These are phyloP conservation scores for Graphilbum ipis-grandicollis DNA, from an alignment of 2,329 filamentous ascomycete genomes.

Conservation along the genomic window DNA sequence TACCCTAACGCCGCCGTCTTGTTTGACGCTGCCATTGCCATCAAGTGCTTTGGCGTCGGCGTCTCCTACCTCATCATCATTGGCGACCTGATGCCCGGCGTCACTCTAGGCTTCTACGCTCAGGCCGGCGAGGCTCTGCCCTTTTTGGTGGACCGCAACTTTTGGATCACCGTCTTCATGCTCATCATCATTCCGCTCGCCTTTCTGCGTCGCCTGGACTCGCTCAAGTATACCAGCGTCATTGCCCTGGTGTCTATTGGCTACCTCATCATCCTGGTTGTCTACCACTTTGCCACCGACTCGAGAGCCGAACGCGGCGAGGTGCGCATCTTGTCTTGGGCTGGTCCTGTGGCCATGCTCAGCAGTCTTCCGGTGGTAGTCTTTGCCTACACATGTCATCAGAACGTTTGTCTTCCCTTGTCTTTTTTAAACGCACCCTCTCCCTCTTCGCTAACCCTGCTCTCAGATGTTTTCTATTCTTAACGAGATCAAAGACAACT, in stretches of 20 bases:
- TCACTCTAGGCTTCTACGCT: slow-evolving; percentile 63
- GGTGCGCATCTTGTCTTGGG: slow-evolving; percentile 60
- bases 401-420: slow-evolving; percentile 46
- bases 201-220: slow-evolving; percentile 81
- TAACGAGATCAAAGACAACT: slow-evolving; percentile 82
- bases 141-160: slow-evolving; percentile 77
- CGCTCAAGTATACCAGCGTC: slow-evolving; percentile 91
- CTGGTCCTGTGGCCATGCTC: slow-evolving; percentile 59
- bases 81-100: slow-evolving; percentile 92
- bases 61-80: slow-evolving; percentile 98
- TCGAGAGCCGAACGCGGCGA: slow-evolving; percentile 55
- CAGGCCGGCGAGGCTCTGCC: slow-evolving; percentile 42
- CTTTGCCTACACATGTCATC: slow-evolving; percentile 98
- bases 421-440: neutral
- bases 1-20: slow-evolving; percentile 92
- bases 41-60: slow-evolving; percentile 96
- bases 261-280: slow-evolving; percentile 81
- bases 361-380: slow-evolving; percentile 88
- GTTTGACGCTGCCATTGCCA: slow-evolving; percentile 87
- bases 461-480: slow-evolving; percentile 85
- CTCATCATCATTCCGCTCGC: slow-evolving; percentile 86
- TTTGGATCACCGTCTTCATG: slow-evolving; percentile 98
- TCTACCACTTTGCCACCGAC: slow-evolving; percentile 81
- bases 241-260: slow-evolving; percentile 84
- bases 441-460: neutral